A percentile compares a stretch with the other conserved stretches of the same genome.
These are phyloP conservation scores for Lyophyllum semitale DNA, from an alignment of 768 basidiomycete genomes.

Conservation along the genomic window DNA sequence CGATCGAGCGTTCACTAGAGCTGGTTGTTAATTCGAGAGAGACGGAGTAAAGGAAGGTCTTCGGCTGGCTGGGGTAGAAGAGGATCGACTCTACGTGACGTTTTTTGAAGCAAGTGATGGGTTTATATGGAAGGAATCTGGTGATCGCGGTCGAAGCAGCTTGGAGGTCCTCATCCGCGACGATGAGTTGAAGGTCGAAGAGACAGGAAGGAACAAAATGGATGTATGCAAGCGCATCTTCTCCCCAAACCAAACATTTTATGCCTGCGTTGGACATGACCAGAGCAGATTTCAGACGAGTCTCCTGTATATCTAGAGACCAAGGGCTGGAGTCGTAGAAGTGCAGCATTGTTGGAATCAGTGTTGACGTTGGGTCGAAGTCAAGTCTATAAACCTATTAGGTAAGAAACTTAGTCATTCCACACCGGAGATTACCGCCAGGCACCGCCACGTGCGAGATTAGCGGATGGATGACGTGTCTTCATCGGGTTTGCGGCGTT, in stretches of 20 bases:
- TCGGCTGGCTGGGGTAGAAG: background rate
- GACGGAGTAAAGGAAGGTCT: background rate
- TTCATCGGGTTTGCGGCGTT: no score
- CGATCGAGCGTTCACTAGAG: background rate
- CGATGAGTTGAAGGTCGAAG: conserved; percentile 18
- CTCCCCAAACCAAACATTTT: conserved; percentile 17
- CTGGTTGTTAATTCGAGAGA: background rate
- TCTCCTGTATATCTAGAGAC: background rate
- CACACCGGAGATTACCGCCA: no score
- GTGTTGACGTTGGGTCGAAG: no score
- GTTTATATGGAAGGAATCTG: background rate
- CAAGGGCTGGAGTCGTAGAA: no score
- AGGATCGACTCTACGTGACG: background rate
- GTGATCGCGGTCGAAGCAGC: background rate
- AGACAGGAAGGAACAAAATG: conserved; percentile 20
- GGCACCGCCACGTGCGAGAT: no score
- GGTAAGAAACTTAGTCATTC: no score
- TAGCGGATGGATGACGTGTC: no score
- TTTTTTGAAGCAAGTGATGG: background rate
- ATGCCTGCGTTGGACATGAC: background rate
- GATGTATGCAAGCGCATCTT: conserved; percentile 21
- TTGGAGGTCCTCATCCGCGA: conserved; percentile 13
- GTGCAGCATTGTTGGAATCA: no score
- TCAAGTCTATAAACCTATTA: no score
- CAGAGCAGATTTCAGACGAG: background rate